Evolutionary conservation across 371 early-diverging fungal species (phyloP).

Genomic region (Zopfochytrium polystomum): DNA sequence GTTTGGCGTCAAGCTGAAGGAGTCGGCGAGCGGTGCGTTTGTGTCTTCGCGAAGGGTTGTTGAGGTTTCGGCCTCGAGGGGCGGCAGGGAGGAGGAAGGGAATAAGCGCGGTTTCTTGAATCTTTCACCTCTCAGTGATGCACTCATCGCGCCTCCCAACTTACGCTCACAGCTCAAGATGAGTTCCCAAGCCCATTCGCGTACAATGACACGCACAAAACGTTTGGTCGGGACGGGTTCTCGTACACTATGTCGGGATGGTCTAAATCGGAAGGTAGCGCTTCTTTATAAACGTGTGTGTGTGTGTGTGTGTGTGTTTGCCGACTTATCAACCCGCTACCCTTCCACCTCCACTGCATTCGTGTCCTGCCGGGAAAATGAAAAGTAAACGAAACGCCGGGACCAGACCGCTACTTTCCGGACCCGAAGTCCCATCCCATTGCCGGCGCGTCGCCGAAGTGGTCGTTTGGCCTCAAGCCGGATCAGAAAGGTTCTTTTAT

Average conservation of each 20-base stretch:
- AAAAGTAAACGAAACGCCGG: constrained; percentile 36
- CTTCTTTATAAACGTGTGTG: too few relatives aligned
- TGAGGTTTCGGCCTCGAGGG: too few relatives aligned
- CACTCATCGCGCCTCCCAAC: constrained; percentile 7
- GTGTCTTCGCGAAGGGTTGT: too few relatives aligned
- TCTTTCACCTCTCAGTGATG: neutral
- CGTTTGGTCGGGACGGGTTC: constrained; percentile 34
- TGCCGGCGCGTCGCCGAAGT: constrained; percentile 35
- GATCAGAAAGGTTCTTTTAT: constrained; percentile 17
- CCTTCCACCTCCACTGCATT: too few relatives aligned
- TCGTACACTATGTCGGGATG: constrained; percentile 39
- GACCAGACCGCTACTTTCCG: constrained; percentile 42
- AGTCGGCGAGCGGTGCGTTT: constrained; percentile 8
- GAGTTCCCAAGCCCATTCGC: constrained; percentile 35
- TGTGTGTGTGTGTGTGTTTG: too few relatives aligned
- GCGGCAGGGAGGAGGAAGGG: too few relatives aligned
- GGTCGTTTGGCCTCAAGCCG: constrained; percentile 44
- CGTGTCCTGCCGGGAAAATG: too few relatives aligned
- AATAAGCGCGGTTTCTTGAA: neutral
- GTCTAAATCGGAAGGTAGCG: constrained; percentile 11
- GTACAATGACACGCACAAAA: constrained; percentile 21
- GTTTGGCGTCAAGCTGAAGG: constrained; percentile 27
- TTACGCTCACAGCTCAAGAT: constrained; percentile 19
- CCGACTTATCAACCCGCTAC: too few relatives aligned
- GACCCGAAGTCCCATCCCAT: constrained; percentile 18